Evolutionary conservation across 345 rosid genomes (phyloP).

Genomic region (Populus simonii): DNA sequence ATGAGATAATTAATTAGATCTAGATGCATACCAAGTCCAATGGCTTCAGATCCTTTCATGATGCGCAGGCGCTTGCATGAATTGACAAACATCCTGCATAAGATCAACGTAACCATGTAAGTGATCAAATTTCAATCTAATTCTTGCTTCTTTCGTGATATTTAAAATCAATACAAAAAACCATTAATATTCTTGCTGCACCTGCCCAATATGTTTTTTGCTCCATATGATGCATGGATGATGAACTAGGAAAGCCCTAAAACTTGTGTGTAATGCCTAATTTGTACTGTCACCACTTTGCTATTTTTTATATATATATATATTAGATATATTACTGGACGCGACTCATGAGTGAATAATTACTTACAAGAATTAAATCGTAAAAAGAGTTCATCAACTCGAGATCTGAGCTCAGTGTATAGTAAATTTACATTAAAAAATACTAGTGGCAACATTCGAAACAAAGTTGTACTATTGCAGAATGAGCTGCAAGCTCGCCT

Average conservation of each 20-base stretch:
- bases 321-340: no score
- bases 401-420: no score
- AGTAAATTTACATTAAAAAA: no score
- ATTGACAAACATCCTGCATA: conserved; percentile 79
- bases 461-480: no score
- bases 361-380: no score
- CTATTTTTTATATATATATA: not conserved
- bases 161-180: not conserved
- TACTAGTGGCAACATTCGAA: no score
- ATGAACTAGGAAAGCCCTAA: not conserved
- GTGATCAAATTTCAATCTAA: not conserved
- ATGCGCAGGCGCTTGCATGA: conserved; percentile 98
- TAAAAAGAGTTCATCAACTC: no score
- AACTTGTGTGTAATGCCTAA: not conserved
- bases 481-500: no score
- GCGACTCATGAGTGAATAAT: no score
- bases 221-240: not conserved
- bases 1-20: not conserved
- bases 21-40: conserved; percentile 67
- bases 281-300: not conserved
- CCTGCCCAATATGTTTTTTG: not conserved
- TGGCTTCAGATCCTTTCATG: conserved; percentile 95
- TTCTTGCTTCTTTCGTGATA: not conserved
- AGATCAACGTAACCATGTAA: not conserved
- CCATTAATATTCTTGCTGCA: not conserved